Conservation (phyloP, 108 stramenopile species). For the Seminavis robusta region DNA sequence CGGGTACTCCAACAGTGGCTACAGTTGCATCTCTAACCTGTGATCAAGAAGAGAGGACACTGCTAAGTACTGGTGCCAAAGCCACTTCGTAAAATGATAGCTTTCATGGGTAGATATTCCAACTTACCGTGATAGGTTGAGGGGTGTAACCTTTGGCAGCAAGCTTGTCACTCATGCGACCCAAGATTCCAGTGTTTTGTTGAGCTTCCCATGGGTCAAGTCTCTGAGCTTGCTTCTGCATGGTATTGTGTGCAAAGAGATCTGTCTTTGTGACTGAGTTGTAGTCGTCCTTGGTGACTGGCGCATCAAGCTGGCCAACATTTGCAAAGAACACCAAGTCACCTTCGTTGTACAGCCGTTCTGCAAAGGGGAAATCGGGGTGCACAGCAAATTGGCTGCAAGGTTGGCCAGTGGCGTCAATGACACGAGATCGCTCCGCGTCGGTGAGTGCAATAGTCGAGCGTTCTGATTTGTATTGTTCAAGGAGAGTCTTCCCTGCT, state of each 20-base stretch:
- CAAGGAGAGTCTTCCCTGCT: conserved; percentile 12
- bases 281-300: conserved; percentile 17
- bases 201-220: conserved; percentile 30
- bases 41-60: too few relatives aligned
- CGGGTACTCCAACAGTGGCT: not conserved
- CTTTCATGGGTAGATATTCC: too few relatives aligned
- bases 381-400: conserved; percentile 48
- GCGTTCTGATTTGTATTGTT: conserved; percentile 31
- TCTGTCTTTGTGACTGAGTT: conserved; percentile 2
- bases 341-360: conserved; percentile 29
- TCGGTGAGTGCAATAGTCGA: conserved; percentile 17
- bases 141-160: conserved; percentile 5
- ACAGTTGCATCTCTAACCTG: not conserved
- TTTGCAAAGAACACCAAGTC: conserved; percentile 49
- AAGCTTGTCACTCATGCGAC: conserved; percentile 26
- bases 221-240: conserved; percentile 29
- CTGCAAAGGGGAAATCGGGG: conserved; percentile 12
- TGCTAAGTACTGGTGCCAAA: too few relatives aligned
- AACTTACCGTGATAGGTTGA: conserved; percentile 10
- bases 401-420: conserved; percentile 27
- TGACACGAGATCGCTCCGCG: conserved; percentile 6
- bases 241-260: conserved; percentile 61
- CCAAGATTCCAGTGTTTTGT: conserved; percentile 33
- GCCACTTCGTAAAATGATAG: too few relatives aligned
- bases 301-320: conserved; percentile 18